Evolutionary conservation across 1,284 basidiomycete species (phyloP).

Genomic region (Ustilago loliicola): DNA sequence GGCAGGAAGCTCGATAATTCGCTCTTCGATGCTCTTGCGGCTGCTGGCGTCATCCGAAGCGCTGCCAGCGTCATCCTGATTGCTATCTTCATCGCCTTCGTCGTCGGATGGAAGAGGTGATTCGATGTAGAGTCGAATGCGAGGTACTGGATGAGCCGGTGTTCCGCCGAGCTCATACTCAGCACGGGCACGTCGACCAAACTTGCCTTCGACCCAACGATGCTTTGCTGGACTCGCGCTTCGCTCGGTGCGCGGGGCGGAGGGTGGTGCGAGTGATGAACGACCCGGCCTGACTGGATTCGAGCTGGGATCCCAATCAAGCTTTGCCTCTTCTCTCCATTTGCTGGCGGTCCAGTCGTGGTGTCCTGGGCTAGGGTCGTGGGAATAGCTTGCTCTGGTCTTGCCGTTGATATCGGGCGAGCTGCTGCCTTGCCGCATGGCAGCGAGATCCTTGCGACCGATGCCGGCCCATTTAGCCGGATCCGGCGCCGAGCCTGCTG

Average conservation of each 20-base stretch:
- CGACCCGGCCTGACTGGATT: constrained; percentile 15
- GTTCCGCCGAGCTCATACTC: constrained; percentile 71
- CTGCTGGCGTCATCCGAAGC: constrained; percentile 40
- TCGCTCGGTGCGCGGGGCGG: constrained; percentile 16
- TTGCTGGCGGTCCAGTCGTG: constrained; percentile 51
- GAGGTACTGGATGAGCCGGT: constrained; percentile 67
- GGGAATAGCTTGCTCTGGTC: constrained; percentile 5
- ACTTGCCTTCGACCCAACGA: constrained; percentile 64
- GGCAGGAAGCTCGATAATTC: constrained; percentile 50
- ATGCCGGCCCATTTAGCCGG: constrained; percentile 45
- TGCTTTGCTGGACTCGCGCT: constrained; percentile 35
- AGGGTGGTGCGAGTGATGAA: constrained; percentile 16
- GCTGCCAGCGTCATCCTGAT: constrained; percentile 16
- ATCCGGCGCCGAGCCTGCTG: constrained; percentile 12
- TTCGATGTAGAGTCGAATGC: constrained; percentile 69
- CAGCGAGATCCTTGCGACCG: constrained; percentile 60
- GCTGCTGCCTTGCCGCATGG: constrained; percentile 34
- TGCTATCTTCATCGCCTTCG: constrained; percentile 35
- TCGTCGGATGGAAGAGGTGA: constrained; percentile 62
- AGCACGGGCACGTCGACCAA: constrained; percentile 68
- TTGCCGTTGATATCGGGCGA: constrained; percentile 13
- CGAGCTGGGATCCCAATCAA: constrained; percentile 44
- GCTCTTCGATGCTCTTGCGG: constrained; percentile 46
- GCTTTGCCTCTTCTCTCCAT: constrained; percentile 48
- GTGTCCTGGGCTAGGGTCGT: constrained; percentile 42